Percentiles rank a stretch among this genome's conserved stretches.
These are phyloP conservation scores for Botrytis deweyae DNA, from an alignment of 2,329 filamentous ascomycete species.

Conservation along the genomic window DNA sequence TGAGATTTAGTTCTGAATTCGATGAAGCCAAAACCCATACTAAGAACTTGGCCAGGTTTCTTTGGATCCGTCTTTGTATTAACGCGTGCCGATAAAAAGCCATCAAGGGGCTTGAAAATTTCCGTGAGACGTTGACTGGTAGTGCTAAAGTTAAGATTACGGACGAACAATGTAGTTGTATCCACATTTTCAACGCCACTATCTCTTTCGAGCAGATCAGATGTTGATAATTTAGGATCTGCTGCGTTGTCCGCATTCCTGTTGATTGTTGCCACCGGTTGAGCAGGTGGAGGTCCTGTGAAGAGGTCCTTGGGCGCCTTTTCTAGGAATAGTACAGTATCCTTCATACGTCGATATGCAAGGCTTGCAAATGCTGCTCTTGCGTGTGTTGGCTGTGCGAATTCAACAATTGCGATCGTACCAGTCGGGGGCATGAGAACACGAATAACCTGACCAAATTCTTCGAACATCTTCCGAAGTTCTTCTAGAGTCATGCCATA, in stretches of 20 bases:
- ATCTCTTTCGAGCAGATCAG: constrained; percentile 64
- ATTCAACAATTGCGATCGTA: constrained; percentile 92
- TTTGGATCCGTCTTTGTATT: constrained; percentile 96
- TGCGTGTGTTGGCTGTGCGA: constrained; percentile 73
- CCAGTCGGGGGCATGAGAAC: constrained; percentile 91
- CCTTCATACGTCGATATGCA: constrained; percentile 87
- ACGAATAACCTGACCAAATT: constrained; percentile 73
- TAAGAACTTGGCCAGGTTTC: constrained; percentile 80
- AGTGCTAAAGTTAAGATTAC: constrained; percentile 91
- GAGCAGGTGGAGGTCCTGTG: constrained; percentile 31
- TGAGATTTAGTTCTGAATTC: constrained; percentile 79
- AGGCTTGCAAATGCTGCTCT: constrained; percentile 80
- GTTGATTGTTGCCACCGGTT: constrained; percentile 26
- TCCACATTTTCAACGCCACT: constrained; percentile 54
- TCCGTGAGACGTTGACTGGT: constrained; percentile 74
- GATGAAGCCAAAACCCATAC: constrained; percentile 96
- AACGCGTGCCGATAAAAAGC: constrained; percentile 84
- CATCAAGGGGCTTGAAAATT: constrained; percentile 76
- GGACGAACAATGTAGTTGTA: constrained; percentile 84
- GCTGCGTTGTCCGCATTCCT: constrained; percentile 26
- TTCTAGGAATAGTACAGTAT: constrained; percentile 88
- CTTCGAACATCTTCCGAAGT: constrained; percentile 50
- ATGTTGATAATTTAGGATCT: constrained; percentile 61
- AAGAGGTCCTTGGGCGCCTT: constrained; percentile 89
- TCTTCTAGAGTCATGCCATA: constrained; percentile 60